Conservation (phyloP, 257 asterid genomes). For the Paulownia fortunei region DNA sequence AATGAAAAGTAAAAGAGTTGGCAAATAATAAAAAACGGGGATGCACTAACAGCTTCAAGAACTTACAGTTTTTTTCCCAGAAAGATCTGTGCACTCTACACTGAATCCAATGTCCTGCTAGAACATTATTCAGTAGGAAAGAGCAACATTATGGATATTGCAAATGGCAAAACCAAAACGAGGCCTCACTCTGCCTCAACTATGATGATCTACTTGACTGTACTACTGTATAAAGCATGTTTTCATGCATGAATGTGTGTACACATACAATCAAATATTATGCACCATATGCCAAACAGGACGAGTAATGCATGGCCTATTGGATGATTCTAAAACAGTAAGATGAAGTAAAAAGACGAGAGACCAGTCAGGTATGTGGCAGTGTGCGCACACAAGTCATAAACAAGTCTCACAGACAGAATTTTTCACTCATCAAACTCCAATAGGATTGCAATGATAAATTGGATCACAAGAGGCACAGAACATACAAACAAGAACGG, state of each 20-base stretch:
- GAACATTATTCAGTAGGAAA: constrained; percentile 34
- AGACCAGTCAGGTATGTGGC: no score
- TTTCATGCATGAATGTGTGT: no score
- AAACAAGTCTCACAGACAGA: no score
- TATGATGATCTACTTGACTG: background rate
- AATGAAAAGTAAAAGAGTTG: constrained; percentile 15
- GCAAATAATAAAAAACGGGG: background rate
- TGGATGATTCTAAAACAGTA: no score
- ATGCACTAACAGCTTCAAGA: constrained; percentile 29
- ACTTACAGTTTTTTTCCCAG: constrained; percentile 79
- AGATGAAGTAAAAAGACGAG: no score
- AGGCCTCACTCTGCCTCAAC: constrained; percentile 25
- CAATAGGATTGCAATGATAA: no score
- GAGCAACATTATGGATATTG: constrained; percentile 15
- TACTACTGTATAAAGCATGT: no score
- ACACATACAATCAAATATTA: background rate
- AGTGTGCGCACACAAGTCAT: no score
- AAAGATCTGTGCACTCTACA: constrained; percentile 72
- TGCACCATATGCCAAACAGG: background rate
- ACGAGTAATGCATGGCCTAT: no score
- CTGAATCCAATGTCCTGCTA: constrained; percentile 93
- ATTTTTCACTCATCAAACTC: no score
- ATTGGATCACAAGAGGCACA: no score
- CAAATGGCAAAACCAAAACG: constrained; percentile 24
- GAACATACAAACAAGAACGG: no score